Conservation (phyloP, 345 rosid species). For the Eucalyptus regnans region DNA sequence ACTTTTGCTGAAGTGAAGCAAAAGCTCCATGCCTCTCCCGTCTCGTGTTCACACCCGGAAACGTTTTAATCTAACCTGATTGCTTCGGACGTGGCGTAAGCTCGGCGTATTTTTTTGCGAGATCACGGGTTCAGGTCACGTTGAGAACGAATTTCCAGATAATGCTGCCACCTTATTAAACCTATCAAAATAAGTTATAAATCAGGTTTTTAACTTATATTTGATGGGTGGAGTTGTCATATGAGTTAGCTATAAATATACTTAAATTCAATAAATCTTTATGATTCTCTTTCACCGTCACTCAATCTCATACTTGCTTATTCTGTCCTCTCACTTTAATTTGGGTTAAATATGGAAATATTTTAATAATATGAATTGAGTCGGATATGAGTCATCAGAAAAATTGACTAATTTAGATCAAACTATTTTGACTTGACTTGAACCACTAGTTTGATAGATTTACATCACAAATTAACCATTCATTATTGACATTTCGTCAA, state of each 20-base stretch:
- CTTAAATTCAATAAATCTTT: no score
- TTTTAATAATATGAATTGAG: rapidly evolving
- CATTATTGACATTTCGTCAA: neutral
- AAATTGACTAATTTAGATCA: no score
- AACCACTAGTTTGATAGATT: neutral
- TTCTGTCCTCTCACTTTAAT: neutral
- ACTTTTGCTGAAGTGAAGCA: neutral
- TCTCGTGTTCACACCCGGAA: neutral
- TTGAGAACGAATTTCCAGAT: neutral
- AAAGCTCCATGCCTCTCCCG: neutral
- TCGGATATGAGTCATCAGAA: no score
- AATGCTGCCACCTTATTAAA: no score
- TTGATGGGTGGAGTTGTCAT: no score
- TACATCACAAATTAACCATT: neutral
- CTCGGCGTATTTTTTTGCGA: rapidly evolving
- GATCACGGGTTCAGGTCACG: neutral
- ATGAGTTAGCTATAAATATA: no score
- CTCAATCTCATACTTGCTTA: no score
- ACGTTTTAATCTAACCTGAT: neutral
- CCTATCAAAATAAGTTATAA: no score
- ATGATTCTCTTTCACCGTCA: no score
- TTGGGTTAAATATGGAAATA: no score
- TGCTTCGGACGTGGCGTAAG: neutral
- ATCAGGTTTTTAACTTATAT: no score
- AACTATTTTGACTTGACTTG: no score